Conservation (phyloP, 73 alveolate species). For the Paramecium pentaurelia region DNA sequence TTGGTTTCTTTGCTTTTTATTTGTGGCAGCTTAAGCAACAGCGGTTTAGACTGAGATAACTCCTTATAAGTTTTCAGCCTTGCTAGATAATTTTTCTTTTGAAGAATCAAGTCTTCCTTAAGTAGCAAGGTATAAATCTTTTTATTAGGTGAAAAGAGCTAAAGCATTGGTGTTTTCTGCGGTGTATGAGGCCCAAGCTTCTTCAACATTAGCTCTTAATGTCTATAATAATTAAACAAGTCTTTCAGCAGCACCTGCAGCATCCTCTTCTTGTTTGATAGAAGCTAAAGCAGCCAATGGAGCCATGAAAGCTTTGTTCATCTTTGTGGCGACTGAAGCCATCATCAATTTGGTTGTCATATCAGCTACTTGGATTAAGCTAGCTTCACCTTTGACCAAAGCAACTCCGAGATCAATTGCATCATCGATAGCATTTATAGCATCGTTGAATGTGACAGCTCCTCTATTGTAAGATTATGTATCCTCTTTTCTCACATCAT, state of each 20-base stretch:
- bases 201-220: slow-evolving; percentile 10
- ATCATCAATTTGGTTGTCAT: background rate
- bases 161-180: background rate
- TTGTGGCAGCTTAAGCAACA: slow-evolving; percentile 1
- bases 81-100: background rate
- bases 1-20: slow-evolving; percentile 16
- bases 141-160: background rate
- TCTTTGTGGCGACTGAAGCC: background rate
- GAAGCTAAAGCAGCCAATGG: slow-evolving; percentile 34
- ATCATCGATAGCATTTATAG: slow-evolving; percentile 47
- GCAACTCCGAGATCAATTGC: background rate
- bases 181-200: slow-evolving; percentile 12
- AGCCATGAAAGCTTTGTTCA: slow-evolving; percentile 9
- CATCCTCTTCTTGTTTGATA: background rate
- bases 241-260: slow-evolving; percentile 48
- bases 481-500: slow-evolving; percentile 24
- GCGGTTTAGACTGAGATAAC: slow-evolving; percentile 42
- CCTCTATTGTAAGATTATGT: slow-evolving; percentile 44
- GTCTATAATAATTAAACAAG: slow-evolving; percentile 10
- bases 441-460: slow-evolving; percentile 33
- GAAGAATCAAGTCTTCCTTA: background rate
- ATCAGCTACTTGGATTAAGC: slow-evolving; percentile 1
- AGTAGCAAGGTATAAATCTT: background rate
- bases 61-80: background rate
- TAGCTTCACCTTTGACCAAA: background rate